Evolutionary conservation across 805 yeast species (phyloP).

Genomic region (Metschnikowia chrysomelidarum): DNA sequence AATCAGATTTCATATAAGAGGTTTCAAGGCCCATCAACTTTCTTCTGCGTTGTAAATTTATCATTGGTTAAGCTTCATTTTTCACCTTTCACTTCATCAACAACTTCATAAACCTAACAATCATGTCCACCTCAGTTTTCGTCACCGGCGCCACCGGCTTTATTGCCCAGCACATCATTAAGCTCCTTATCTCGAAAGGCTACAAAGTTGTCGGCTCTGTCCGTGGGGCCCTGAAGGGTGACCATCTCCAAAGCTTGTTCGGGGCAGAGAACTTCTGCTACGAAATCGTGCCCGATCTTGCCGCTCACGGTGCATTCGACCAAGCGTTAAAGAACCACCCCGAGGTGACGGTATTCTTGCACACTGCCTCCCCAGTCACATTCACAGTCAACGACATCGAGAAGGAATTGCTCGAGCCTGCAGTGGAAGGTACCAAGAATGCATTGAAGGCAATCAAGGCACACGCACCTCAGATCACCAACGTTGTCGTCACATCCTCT

Average conservation of each 20-base stretch:
- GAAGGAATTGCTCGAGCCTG: constrained; percentile 19
- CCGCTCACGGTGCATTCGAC: constrained; percentile 27
- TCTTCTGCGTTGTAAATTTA: no score
- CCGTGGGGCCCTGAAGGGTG: constrained; percentile 40
- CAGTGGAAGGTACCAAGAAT: constrained; percentile 36
- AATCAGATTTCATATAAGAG: no score
- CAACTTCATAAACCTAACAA: no score
- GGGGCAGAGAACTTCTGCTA: constrained; percentile 3
- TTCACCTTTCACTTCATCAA: no score
- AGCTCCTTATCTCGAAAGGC: constrained; percentile 35
- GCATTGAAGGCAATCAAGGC: constrained; percentile 42
- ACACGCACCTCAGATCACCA: constrained; percentile 10
- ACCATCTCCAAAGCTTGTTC: constrained; percentile 19
- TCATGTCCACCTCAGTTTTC: constrained; percentile 23
- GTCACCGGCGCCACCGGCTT: constrained; percentile 53
- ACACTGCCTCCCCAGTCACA: constrained; percentile 35
- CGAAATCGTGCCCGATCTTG: constrained; percentile 24
- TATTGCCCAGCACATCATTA: constrained; percentile 45
- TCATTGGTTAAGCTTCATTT: no score
- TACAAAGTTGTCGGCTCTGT: constrained; percentile 48
- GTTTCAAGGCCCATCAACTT: no score
- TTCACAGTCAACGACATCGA: constrained; percentile 20
- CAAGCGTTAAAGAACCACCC: constrained; percentile 25
- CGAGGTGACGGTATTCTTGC: constrained; percentile 27
- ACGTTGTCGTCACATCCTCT: constrained; percentile 14